Base-by-base conservation (phyloP, 768 basidiomycete genomes). In the Russula ochroleuca region DNA sequence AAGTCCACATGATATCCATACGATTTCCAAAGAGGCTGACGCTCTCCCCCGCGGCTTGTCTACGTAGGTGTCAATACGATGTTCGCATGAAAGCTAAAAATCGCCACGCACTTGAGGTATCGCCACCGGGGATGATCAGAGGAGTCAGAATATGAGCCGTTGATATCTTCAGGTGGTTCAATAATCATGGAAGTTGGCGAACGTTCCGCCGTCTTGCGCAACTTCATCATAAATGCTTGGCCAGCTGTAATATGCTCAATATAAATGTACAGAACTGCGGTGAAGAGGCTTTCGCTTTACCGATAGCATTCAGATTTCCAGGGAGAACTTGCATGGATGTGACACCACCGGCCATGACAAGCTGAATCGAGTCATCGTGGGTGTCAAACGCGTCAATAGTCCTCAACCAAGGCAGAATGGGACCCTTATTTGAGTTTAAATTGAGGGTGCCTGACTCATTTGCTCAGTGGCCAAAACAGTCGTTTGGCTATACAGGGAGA, bases 371-470 rank as follows among this genome's bases (percentile, higher is more conserved):
- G 45, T 86, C 84, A 70, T 95, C 94, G 64, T 93, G 90, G 0
- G 90, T 93, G 72, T 95, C 88, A 69, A 97, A 80, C 0, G 83
- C 92, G 72, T 98, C 94, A 43, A 94, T 78, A 61, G 83, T 87
- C 52, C 92, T 81, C 31, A 98, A 77, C 85, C 87, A 91, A 2
- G 92, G 92, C 38, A 85, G 69, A 61, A 89, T 79, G 4, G 90
- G 82, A 0, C 87, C 88, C 56, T 89, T 81, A 11, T 64, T 66
- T 11, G 90, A 91, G 71, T 88, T 86, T 15, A 81, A 76, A 70
- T 90, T 90, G 49, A 74, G 65, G 17, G 82, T 77, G 35, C 85
- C 84, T 77, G 48, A 21, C 19, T 13, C 23, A 55, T 52, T n/a
- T 48, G 35, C 21, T 19, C 48, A 21, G 25, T 47, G 52, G 23